Conservation (phyloP, 352 stramenopile genomes). For the Globisporangium barbulae region DNA sequence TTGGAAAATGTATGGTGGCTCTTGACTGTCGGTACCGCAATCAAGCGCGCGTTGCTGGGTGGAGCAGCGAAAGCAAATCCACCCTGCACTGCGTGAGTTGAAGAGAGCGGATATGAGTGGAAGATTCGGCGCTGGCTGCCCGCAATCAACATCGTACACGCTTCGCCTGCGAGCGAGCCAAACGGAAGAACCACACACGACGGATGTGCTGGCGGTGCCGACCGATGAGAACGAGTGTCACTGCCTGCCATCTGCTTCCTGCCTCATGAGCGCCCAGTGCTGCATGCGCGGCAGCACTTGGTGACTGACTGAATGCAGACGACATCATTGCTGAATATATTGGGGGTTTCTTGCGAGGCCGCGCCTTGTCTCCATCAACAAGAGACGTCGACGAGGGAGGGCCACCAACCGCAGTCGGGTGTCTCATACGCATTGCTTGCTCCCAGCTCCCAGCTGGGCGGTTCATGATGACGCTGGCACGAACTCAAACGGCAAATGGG, state of each 20-base stretch:
- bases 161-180: too few species aligned
- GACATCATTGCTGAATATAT: constrained; percentile 1
- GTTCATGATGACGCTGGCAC: background rate
- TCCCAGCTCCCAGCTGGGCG: background rate
- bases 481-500: background rate
- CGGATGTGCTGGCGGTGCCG: too few species aligned
- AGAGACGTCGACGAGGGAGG: background rate
- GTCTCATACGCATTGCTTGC: constrained; percentile 2
- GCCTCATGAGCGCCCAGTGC: background rate
- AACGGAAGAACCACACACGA: too few species aligned
- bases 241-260: too few species aligned
- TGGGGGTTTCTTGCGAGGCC: too few species aligned
- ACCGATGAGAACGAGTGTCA: too few species aligned
- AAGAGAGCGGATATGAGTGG: too few species aligned
- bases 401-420: background rate
- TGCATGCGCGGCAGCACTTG: background rate
- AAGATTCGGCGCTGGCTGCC: background rate
- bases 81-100: background rate
- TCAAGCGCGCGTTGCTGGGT: constrained; percentile 1
- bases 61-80: background rate
- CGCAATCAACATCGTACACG: background rate
- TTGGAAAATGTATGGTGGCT: background rate
- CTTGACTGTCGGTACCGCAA: background rate
- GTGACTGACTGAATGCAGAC: too few species aligned
- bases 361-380: background rate